phyloP scores from a whole-genome alignment of 1,139 yeast species.

The Taphrina communis region DNA sequence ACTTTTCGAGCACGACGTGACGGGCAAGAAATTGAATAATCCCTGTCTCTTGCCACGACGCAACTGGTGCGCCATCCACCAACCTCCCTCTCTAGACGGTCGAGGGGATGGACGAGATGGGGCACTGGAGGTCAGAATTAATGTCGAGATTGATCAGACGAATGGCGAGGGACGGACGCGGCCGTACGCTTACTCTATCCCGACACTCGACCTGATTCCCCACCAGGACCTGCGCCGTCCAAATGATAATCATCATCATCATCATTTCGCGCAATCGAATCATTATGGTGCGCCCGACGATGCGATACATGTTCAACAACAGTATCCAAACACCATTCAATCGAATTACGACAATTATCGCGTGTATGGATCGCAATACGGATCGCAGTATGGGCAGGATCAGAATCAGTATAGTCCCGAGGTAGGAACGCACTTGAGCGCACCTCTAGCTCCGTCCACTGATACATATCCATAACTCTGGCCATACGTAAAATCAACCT shows the following conservation, averaged over 20 bases:
- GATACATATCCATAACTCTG: not conserved
- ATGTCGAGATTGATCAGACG: slow-evolving; percentile 40
- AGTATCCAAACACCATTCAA: not conserved
- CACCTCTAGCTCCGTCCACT: not conserved
- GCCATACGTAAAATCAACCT: no score
- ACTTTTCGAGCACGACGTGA: slow-evolving; percentile 29
- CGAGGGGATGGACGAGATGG: not conserved
- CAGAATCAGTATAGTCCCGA: not conserved
- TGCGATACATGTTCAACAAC: not conserved
- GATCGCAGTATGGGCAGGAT: not conserved
- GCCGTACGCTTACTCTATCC: slow-evolving; percentile 32
- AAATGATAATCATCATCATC: not conserved
- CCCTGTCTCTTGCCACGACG: slow-evolving; percentile 37
- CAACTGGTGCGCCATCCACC: slow-evolving; percentile 33
- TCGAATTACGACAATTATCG: not conserved
- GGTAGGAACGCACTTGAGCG: not conserved
- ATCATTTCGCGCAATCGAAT: not conserved
- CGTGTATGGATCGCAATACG: not conserved
- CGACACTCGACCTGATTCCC: slow-evolving; percentile 28
- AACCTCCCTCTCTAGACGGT: not conserved
- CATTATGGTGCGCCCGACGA: not conserved
- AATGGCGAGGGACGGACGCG: slow-evolving; percentile 33
- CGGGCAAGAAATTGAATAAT: slow-evolving; percentile 32
- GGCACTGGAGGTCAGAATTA: slow-evolving; percentile 28
- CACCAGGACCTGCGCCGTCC: slow-evolving; percentile 12